phyloP scores from a whole-genome alignment of 495 filamentous ascomycete genomes.

The Penicillium manginii region DNA sequence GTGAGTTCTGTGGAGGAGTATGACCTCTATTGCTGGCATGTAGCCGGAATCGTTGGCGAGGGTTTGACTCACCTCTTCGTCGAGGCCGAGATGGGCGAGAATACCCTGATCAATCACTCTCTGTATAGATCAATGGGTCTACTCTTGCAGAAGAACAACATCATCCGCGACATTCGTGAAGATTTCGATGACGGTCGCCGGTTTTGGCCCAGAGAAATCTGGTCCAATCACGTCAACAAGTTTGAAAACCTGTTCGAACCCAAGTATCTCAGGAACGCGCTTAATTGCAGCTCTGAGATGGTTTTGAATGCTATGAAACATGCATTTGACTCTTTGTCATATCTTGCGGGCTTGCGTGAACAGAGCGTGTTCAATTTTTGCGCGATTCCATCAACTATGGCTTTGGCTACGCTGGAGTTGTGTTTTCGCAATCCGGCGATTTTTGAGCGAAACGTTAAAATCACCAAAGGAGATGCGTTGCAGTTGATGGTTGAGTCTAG shows the following conservation, averaged over 20 bases:
- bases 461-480: slow-evolving; percentile 93
- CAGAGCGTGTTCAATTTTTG: slow-evolving; percentile 99
- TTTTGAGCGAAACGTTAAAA: slow-evolving; percentile 89
- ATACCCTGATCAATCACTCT: slow-evolving; percentile 73
- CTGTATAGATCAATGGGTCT: slow-evolving; percentile 96
- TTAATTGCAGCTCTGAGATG: slow-evolving; percentile 94
- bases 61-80: slow-evolving; percentile 91
- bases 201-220: slow-evolving; percentile 95
- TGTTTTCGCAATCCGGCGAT: slow-evolving; percentile 91
- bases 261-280: slow-evolving; percentile 74
- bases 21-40: slow-evolving; percentile 95
- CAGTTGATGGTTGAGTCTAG: slow-evolving; percentile 88
- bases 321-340: slow-evolving; percentile 91
- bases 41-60: slow-evolving; percentile 95
- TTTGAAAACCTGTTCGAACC: slow-evolving; percentile 90
- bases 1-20: slow-evolving; percentile 86
- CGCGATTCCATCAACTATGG: slow-evolving; percentile 96
- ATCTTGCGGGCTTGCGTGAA: slow-evolving; percentile 92
- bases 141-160: slow-evolving; percentile 97
- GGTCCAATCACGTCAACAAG: slow-evolving; percentile 88
- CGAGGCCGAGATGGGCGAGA: slow-evolving; percentile 83
- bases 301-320: slow-evolving; percentile 85
- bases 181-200: slow-evolving; percentile 83
- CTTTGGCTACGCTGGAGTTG: slow-evolving; percentile 87
- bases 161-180: slow-evolving; percentile 92